These are phyloP conservation scores for Amyloporia xantha DNA, from an alignment of 768 basidiomycete genomes.

Conservation along the genomic window DNA sequence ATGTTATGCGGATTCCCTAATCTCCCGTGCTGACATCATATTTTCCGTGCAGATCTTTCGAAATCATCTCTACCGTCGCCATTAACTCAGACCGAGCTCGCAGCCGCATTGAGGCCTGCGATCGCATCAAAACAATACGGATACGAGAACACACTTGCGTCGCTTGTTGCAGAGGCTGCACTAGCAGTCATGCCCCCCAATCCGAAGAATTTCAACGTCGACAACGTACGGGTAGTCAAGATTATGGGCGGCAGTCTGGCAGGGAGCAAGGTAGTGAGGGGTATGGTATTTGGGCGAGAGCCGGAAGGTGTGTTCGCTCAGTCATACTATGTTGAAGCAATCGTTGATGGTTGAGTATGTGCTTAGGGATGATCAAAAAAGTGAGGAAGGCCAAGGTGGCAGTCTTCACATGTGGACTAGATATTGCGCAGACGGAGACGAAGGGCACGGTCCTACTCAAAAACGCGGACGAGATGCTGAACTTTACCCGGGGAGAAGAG, in stretches of 20 bases:
- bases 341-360: too few species aligned
- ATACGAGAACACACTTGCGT: constrained; percentile 74
- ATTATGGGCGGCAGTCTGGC: constrained; percentile 93
- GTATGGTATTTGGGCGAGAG: constrained; percentile 97
- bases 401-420: constrained; percentile 89
- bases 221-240: constrained; percentile 97
- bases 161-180: constrained; percentile 89
- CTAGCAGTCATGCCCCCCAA: constrained; percentile 86
- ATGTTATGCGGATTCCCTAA: constrained; percentile 27
- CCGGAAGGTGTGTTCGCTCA: constrained; percentile 66
- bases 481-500: constrained; percentile 95
- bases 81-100: constrained; percentile 60
- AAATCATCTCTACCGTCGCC: constrained; percentile 65
- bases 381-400: constrained; percentile 85
- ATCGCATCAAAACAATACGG: constrained; percentile 99
- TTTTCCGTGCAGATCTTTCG: constrained; percentile 51
- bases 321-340: too few species aligned
- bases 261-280: constrained; percentile 82
- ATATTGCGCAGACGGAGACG: constrained; percentile 95
- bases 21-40: not conserved
- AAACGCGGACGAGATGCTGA: constrained; percentile 93
- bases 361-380: constrained; percentile 73
- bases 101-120: constrained; percentile 76
- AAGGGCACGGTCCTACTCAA: constrained; percentile 97
- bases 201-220: constrained; percentile 92